Conservation (phyloP, 176 grass and related monocot genomes). For the Cenchrus purpureus region DNA sequence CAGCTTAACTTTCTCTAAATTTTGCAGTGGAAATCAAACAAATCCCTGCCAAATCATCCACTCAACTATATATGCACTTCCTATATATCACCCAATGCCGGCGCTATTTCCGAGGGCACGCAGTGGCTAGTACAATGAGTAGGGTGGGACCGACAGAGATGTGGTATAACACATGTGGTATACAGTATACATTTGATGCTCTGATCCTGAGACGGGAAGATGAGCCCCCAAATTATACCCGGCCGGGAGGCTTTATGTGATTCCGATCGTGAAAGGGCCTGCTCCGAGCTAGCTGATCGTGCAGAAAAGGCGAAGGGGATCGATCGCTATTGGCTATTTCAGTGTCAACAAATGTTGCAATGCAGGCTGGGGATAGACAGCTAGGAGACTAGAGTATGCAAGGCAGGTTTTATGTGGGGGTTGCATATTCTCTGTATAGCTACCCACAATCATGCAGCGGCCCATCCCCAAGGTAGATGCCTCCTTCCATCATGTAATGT, state of each 20-base stretch:
- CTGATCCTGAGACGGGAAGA: conserved; percentile 26
- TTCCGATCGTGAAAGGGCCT: conserved; percentile 45
- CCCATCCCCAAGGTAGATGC: conserved; percentile 45
- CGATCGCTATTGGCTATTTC: not conserved
- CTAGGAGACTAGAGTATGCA: conserved; percentile 36
- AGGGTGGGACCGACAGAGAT: conserved; percentile 7
- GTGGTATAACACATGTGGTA: conserved; percentile 40
- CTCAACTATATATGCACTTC: too few relatives aligned
- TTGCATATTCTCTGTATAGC: conserved; percentile 58
- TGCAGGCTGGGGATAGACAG: not conserved
- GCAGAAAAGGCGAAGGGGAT: conserved; percentile 35
- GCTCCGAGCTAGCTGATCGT: not conserved
- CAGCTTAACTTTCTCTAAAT: too few relatives aligned
- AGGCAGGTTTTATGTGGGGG: conserved; percentile 71
- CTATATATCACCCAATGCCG: too few relatives aligned
- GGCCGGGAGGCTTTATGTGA: conserved; percentile 42
- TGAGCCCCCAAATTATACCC: conserved; percentile 45
- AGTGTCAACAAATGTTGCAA: conserved; percentile 55
- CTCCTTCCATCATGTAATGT: conserved; percentile 39
- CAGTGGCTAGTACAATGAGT: not conserved
- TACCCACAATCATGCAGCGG: conserved; percentile 44
- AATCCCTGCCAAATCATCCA: too few relatives aligned
- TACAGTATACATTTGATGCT: conserved; percentile 48
- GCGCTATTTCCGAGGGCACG: not conserved
- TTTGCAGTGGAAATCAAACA: too few relatives aligned